Evolutionary conservation across 1,139 yeast species (phyloP), one percentile per base, ranked within the genome.

Genomic region (Arxiozyma bovina): DNA sequence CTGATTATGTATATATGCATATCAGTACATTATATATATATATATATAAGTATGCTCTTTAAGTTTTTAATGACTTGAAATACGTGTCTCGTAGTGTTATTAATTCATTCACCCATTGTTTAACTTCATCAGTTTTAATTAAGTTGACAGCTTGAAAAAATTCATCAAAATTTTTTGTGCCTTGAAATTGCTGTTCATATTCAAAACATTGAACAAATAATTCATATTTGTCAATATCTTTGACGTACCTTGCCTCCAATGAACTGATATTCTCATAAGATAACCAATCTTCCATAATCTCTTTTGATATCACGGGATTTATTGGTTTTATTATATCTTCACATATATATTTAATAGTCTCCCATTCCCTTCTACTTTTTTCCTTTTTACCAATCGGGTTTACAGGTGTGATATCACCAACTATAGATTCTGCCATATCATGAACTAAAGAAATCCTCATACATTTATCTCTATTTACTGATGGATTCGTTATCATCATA

Each of bases 141-240:
- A 81, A 76, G 1, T 73, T 62, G 57, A 85, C 76, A 7, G 94
- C 84, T 21, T 72, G 65, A 74, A 84, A 83, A 65, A 93, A 93
- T 64, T 88, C 91, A 52, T 77, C 74, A 61, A 93, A 75, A 63
- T 82, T 78, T 60, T 80, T 81, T 52, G 71, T 70, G 53, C 83
- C 78, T 6, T 82, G 78, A 63, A 74, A 78, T 59, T 76, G 75
- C 63, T 81, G 83, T 71, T 91, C 97, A 66, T 90, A 93, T 70
- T 93, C 98, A 74, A 87, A 83, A 23, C 96, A 87, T 72, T 93
- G 98, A 60, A 87, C 81, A 62, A 91, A 76, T 81, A 94, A 83
- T 73, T 93, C 99, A 67, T 82, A 88, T 77, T 94, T 93, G 71
- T 93, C 99, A 57, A 93, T 83, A 69, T 93, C 98, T 71, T 94